Conservation (phyloP, 2,329 filamentous ascomycete species). For the Aspergillus viridinutans region DNA sequence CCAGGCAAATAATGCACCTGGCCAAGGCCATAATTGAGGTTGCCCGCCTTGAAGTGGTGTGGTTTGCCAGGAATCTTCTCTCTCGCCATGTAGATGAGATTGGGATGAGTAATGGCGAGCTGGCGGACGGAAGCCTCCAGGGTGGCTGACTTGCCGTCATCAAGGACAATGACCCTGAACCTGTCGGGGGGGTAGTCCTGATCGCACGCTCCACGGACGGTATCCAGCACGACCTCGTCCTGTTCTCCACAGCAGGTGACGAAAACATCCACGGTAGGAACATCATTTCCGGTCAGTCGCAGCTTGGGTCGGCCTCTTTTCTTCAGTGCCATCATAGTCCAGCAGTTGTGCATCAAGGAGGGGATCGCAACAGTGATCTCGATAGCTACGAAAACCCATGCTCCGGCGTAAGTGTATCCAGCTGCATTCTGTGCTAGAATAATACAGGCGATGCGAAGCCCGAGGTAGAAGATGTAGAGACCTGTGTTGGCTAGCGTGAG, state of each 20-base stretch:
- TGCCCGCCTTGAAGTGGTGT: constrained; percentile 61
- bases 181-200: constrained; percentile 39
- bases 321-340: constrained; percentile 56
- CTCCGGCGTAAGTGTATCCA: constrained; percentile 43
- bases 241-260: constrained; percentile 45
- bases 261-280: constrained; percentile 42
- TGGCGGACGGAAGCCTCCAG: constrained; percentile 34
- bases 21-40: constrained; percentile 58
- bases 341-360: constrained; percentile 54
- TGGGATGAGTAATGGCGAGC: constrained; percentile 33
- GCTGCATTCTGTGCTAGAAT: constrained; percentile 47
- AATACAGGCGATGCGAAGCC: constrained; percentile 50
- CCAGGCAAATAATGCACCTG: constrained; percentile 49
- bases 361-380: constrained; percentile 53
- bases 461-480: constrained; percentile 46
- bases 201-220: constrained; percentile 34
- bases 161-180: constrained; percentile 37
- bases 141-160: constrained; percentile 35
- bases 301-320: constrained; percentile 52
- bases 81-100: constrained; percentile 42
- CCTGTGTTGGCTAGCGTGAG: constrained; percentile 32
- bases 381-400: constrained; percentile 56
- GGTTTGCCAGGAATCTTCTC: constrained; percentile 36
- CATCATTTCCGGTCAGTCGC: constrained; percentile 37
- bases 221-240: constrained; percentile 39